phyloP scores from a whole-genome alignment of 2,329 filamentous ascomycete genomes.

The Cryphonectria parasitica region DNA sequence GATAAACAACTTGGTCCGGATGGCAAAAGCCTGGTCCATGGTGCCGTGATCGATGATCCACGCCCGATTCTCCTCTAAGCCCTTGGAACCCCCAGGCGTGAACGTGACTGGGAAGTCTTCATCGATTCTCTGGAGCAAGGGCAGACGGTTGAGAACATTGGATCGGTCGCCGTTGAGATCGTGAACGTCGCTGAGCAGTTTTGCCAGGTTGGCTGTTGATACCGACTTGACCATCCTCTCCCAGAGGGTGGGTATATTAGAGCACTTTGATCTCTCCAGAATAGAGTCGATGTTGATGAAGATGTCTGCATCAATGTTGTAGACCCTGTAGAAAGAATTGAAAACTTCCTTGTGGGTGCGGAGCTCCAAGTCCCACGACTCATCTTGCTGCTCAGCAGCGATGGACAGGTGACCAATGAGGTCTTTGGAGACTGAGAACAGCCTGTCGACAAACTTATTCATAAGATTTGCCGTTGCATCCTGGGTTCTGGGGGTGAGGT shows the following conservation, averaged over 20 bases:
- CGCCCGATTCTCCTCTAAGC: neutral
- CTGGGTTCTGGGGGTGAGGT: conserved; percentile 20
- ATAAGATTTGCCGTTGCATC: conserved; percentile 27
- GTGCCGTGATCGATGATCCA: conserved; percentile 29
- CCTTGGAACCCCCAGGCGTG: conserved; percentile 18
- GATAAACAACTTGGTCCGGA: conserved; percentile 44
- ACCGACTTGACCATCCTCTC: conserved; percentile 23
- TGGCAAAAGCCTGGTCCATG: conserved; percentile 38
- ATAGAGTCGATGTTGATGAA: conserved; percentile 25
- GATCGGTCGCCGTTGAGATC: conserved; percentile 30
- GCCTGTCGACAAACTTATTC: conserved; percentile 28
- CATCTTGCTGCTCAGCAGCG: conserved; percentile 18
- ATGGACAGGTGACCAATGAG: conserved; percentile 21
- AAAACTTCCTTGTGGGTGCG: conserved; percentile 22
- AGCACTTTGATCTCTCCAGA: conserved; percentile 16
- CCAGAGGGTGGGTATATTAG: conserved; percentile 10
- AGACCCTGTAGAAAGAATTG: conserved; percentile 17
- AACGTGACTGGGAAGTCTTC: conserved; percentile 21
- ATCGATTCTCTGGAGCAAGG: conserved; percentile 36
- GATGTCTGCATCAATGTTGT: conserved; percentile 11
- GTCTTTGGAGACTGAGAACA: conserved; percentile 17
- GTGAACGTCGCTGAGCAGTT: conserved; percentile 37
- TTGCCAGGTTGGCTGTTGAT: conserved; percentile 41
- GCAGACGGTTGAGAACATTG: conserved; percentile 31
- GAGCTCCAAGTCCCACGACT: conserved; percentile 24